Evolutionary conservation across 306 rosid genomes (phyloP).

Genomic region (Ormosia semicastrata): DNA sequence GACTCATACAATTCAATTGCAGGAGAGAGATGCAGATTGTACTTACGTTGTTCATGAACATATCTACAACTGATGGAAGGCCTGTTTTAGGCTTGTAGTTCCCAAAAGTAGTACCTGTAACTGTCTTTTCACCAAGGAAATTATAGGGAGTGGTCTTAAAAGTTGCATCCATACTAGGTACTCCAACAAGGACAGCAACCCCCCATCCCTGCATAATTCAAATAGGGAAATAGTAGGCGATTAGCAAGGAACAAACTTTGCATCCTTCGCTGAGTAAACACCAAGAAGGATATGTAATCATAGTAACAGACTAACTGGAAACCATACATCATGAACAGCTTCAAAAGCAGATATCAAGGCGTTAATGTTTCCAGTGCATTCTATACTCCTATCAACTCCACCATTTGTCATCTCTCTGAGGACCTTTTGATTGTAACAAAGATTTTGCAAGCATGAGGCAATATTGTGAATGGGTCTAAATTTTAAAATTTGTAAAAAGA

Average conservation of each 20-base stretch:
- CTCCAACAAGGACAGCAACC: constrained; percentile 46
- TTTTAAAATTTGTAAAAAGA: not conserved
- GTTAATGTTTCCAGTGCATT: constrained; percentile 40
- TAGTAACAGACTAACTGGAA: not conserved
- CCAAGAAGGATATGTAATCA: too few species aligned
- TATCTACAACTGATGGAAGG: constrained; percentile 40
- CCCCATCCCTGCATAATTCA: constrained; percentile 42
- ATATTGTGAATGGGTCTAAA: not conserved
- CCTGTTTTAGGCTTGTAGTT: constrained; percentile 43
- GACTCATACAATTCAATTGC: not conserved
- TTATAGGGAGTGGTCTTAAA: constrained; percentile 40
- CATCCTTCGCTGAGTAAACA: not conserved
- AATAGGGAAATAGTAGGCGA: not conserved
- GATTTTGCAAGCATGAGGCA: not conserved
- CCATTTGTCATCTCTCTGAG: constrained; percentile 47
- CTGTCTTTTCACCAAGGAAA: constrained; percentile 33
- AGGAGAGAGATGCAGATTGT: not conserved
- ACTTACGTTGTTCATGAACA: constrained; percentile 44
- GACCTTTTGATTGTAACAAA: constrained; percentile 20
- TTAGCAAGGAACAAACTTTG: not conserved
- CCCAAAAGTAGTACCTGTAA: constrained; percentile 47
- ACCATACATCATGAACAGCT: constrained; percentile 44
- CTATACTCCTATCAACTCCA: constrained; percentile 49
- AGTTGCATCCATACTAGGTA: constrained; percentile 30
- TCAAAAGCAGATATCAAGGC: constrained; percentile 48